A percentile compares a stretch with the other conserved stretches of the same genome.
Evolutionary conservation across 768 basidiomycete genomes (phyloP).

Genomic region (Lanmaoa rubissima): DNA sequence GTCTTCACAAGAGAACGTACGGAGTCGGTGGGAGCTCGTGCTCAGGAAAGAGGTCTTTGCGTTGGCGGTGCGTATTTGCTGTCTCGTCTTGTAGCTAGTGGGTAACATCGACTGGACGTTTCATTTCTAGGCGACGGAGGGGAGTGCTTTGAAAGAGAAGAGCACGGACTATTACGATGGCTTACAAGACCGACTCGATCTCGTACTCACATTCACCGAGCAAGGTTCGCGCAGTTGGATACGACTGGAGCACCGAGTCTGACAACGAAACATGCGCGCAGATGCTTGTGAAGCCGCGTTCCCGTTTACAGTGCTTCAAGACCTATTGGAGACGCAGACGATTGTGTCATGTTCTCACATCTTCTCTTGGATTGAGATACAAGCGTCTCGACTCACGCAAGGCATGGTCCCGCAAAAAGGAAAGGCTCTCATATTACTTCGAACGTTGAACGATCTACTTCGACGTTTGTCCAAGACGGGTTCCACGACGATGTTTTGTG

Average conservation of each 20-base stretch:
- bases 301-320: conserved; percentile 72
- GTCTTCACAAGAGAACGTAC: conserved; percentile 56
- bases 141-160: conserved; percentile 54
- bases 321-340: conserved; percentile 83
- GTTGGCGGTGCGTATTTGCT: conserved; percentile 55
- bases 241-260: conserved; percentile 1
- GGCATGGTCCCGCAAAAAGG: conserved; percentile 84
- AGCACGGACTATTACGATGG: conserved; percentile 58
- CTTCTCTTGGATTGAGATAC: conserved; percentile 83
- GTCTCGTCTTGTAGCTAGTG: not conserved
- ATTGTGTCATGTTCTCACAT: conserved; percentile 82
- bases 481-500: conserved; percentile 82
- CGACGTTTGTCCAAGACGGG: conserved; percentile 85
- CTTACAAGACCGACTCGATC: conserved; percentile 62
- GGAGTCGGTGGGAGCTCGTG: conserved; percentile 73
- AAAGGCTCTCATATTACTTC: conserved; percentile 80
- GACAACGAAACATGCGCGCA: conserved; percentile 24
- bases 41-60: conserved; percentile 69
- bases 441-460: conserved; percentile 84
- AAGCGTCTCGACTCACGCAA: conserved; percentile 66
- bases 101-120: not conserved
- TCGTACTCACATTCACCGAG: conserved; percentile 75
- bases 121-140: conserved; percentile 58
- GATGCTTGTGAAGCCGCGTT: conserved; percentile 79
- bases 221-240: conserved; percentile 48